A percentile compares a stretch with the other conserved stretches of the same genome.
phyloP scores from a whole-genome alignment of 495 filamentous ascomycete genomes.

The Talaromyces wortmannii region DNA sequence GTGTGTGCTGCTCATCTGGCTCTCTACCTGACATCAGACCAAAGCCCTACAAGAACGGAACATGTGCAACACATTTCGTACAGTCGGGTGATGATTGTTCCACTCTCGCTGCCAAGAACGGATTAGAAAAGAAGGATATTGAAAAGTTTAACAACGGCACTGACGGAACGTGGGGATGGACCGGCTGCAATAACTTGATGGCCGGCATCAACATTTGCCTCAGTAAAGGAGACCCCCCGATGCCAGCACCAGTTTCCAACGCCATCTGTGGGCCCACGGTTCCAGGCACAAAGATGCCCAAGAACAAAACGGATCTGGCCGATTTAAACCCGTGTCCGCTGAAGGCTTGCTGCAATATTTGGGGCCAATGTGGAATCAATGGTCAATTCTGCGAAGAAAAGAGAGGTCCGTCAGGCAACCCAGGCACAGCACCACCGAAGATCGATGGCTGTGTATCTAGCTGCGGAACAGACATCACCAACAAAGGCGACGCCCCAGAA shows the following conservation, averaged over 20 bases:
- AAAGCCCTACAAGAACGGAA: slow-evolving; percentile 2
- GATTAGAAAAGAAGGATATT: neutral
- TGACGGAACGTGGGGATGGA: slow-evolving; percentile 34
- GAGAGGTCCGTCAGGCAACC: slow-evolving; percentile 16
- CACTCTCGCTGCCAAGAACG: slow-evolving; percentile 2
- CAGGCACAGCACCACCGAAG: slow-evolving; percentile 23
- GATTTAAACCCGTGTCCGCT: slow-evolving; percentile 5
- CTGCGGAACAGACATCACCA: slow-evolving; percentile 35
- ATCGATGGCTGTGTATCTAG: slow-evolving; percentile 41
- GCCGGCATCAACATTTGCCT: slow-evolving; percentile 34
- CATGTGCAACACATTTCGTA: neutral
- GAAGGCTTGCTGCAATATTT: slow-evolving; percentile 22
- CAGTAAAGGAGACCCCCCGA: slow-evolving; percentile 35
- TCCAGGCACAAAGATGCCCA: slow-evolving; percentile 17
- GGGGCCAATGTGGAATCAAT: slow-evolving; percentile 43
- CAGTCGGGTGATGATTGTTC: slow-evolving; percentile 1
- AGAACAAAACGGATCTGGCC: slow-evolving; percentile 6
- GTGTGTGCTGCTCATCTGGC: slow-evolving; percentile 37
- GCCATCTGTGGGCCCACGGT: slow-evolving; percentile 39
- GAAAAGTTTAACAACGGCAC: slow-evolving; percentile 2
- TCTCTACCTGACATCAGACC: slow-evolving; percentile 16
- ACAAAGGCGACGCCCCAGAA: slow-evolving; percentile 3
- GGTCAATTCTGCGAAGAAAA: slow-evolving; percentile 36
- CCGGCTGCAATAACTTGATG: slow-evolving; percentile 28
- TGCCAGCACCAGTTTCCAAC: slow-evolving; percentile 29